Evolutionary conservation across 78 protist genomes (phyloP).

Genomic region (slime mould (Dictyostelium discoideum)): DNA sequence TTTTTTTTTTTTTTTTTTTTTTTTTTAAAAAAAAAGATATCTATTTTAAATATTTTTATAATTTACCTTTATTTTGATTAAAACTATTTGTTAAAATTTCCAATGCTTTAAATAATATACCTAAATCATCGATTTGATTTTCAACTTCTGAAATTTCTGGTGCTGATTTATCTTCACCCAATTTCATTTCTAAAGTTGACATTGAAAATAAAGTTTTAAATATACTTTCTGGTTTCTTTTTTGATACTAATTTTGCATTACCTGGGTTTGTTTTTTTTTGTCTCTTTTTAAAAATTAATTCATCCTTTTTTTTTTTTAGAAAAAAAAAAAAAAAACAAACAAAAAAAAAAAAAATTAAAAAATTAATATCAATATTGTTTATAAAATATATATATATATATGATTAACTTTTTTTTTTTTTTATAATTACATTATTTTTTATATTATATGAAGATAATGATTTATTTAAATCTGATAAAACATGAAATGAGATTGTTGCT

Average conservation of each 20-base stretch:
- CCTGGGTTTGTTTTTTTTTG: constrained; percentile 66
- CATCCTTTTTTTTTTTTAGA: constrained; percentile 57
- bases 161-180: constrained; percentile 43
- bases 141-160: constrained; percentile 56
- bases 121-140: constrained; percentile 57
- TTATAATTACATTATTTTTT: constrained; percentile 64
- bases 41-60: not conserved
- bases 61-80: constrained; percentile 17
- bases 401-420: too few relatives aligned
- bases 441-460: constrained; percentile 42
- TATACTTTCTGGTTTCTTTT: constrained; percentile 73
- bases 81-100: constrained; percentile 20
- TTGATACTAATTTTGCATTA: constrained; percentile 44
- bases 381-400: too few relatives aligned
- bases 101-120: constrained; percentile 31
- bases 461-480: constrained; percentile 29
- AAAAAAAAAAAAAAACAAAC: too few relatives aligned
- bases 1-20: not conserved
- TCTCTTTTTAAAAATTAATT: constrained; percentile 46
- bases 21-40: too few relatives aligned
- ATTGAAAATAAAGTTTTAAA: constrained; percentile 73
- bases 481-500: not conserved
- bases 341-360: not conserved
- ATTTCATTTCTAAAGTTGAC: constrained; percentile 72
- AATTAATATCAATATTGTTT: too few relatives aligned